A percentile compares a stretch with the other conserved stretches of the same genome.
phyloP scores from a whole-genome alignment of 805 yeast genomes.

The Saccharomyces cerevisiae region DNA sequence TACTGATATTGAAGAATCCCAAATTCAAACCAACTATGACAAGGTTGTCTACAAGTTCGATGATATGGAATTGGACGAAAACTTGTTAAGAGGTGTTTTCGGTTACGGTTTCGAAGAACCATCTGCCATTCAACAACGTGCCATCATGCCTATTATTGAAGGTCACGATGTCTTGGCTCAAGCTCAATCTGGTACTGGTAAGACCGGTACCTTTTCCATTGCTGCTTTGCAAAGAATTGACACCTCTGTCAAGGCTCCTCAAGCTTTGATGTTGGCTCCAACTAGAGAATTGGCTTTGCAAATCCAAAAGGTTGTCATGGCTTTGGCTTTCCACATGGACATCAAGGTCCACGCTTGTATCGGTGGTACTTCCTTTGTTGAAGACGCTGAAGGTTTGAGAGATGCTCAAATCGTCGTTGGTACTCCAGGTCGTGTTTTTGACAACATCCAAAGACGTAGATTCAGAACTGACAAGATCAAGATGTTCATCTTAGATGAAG shows the following conservation, averaged over 20 bases:
- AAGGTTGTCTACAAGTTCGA: constrained; percentile 74
- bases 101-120: constrained; percentile 94
- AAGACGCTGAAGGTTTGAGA: constrained; percentile 77
- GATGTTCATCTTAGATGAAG: constrained; percentile 95
- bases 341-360: constrained; percentile 92
- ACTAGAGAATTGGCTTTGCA: constrained; percentile 96
- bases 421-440: constrained; percentile 96
- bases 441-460: constrained; percentile 86
- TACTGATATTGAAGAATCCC: constrained; percentile 71
- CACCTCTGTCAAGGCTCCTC: constrained; percentile 62
- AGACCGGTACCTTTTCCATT: constrained; percentile 95
- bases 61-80: constrained; percentile 67
- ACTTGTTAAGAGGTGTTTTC: constrained; percentile 55
- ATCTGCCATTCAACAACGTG: constrained; percentile 95
- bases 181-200: constrained; percentile 99
- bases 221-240: constrained; percentile 71
- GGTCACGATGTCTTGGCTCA: constrained; percentile 96
- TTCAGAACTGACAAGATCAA: constrained; percentile 76
- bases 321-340: constrained; percentile 85
- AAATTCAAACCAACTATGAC: constrained; percentile 92
- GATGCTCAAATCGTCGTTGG: constrained; percentile 90
- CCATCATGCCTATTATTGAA: constrained; percentile 86
- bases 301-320: constrained; percentile 86
- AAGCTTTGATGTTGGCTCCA: constrained; percentile 92
- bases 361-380: constrained; percentile 89